A percentile compares a stretch with the other conserved stretches of the same genome.
phyloP scores from a whole-genome alignment of 306 rosid genomes.

The Lathyrus sativus region DNA sequence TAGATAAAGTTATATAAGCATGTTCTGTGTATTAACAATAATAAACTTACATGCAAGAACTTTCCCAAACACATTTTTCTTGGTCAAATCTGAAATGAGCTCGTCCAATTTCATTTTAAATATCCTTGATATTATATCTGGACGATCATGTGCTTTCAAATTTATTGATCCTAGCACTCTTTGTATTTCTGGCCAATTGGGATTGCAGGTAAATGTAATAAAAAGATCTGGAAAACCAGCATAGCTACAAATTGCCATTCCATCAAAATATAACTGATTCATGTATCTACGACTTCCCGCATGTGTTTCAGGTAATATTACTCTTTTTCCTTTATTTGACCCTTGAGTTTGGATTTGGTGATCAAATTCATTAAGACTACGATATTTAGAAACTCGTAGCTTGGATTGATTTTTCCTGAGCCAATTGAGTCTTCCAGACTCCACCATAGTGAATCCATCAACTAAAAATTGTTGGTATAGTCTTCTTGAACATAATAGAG shows the following conservation, averaged over 20 bases:
- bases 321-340: neutral
- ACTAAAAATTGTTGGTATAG: conserved; percentile 1
- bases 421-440: neutral
- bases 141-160: conserved; percentile 18
- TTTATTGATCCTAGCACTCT: conserved; percentile 6
- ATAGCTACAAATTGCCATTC: conserved; percentile 15
- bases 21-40: neutral
- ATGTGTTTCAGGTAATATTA: neutral
- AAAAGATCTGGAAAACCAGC: conserved; percentile 11
- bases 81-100: conserved; percentile 13
- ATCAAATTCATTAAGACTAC: neutral
- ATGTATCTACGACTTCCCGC: neutral
- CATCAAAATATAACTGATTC: conserved; percentile 12
- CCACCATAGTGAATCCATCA: conserved; percentile 5
- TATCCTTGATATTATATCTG: conserved; percentile 1
- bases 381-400: neutral
- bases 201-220: conserved; percentile 15
- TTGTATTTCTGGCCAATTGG: conserved; percentile 13
- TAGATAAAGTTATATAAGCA: neutral
- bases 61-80: conserved; percentile 10
- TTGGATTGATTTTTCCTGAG: neutral
- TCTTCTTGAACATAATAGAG: conserved; percentile 7
- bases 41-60: conserved; percentile 3
- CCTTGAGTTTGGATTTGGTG: neutral
- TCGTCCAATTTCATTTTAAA: conserved; percentile 3